Evolutionary conservation across 2,329 filamentous ascomycete genomes (phyloP).

Genomic region (Aureobasidium sp.): DNA sequence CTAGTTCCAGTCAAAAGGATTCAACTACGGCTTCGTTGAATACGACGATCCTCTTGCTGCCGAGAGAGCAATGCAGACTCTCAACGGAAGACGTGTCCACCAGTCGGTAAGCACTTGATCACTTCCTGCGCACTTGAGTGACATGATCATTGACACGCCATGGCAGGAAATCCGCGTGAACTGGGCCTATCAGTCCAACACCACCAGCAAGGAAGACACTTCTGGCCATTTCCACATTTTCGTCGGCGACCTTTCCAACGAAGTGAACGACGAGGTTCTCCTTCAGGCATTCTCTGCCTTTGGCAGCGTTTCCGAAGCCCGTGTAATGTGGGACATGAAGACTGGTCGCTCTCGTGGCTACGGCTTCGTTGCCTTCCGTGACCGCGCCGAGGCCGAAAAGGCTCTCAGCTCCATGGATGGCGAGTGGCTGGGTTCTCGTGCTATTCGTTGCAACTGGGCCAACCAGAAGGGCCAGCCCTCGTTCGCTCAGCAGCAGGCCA

Average conservation of each 20-base stretch:
- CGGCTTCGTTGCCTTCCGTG: conserved; percentile 94
- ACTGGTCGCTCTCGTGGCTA: conserved; percentile 95
- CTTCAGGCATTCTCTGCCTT: conserved; percentile 93
- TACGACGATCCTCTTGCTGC: conserved; percentile 96
- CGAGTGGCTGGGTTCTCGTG: conserved; percentile 95
- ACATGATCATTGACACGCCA: conserved; percentile 21
- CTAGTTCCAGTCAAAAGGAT: conserved; percentile 73
- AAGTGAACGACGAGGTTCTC: conserved; percentile 95
- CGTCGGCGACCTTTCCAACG: conserved; percentile 93
- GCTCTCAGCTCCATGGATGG: conserved; percentile 96
- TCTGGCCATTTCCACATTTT: conserved; percentile 99
- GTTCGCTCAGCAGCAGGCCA: conserved; percentile 93
- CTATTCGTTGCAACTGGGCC: conserved; percentile 99
- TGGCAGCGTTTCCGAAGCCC: conserved; percentile 90
- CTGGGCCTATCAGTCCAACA: conserved; percentile 99
- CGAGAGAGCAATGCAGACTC: conserved; percentile 92
- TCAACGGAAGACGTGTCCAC: conserved; percentile 92
- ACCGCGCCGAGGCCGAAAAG: conserved; percentile 89
- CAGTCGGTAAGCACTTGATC: conserved; percentile 63
- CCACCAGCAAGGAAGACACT: conserved; percentile 86
- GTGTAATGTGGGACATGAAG: conserved; percentile 99
- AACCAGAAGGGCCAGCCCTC: conserved; percentile 99
- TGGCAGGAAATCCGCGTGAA: conserved; percentile 93
- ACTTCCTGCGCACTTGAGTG: neutral
- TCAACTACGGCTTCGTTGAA: conserved; percentile 98